These are phyloP conservation scores for Pyrrhoderma noxium DNA, from an alignment of 1,284 basidiomycete genomes.

Conservation along the genomic window DNA sequence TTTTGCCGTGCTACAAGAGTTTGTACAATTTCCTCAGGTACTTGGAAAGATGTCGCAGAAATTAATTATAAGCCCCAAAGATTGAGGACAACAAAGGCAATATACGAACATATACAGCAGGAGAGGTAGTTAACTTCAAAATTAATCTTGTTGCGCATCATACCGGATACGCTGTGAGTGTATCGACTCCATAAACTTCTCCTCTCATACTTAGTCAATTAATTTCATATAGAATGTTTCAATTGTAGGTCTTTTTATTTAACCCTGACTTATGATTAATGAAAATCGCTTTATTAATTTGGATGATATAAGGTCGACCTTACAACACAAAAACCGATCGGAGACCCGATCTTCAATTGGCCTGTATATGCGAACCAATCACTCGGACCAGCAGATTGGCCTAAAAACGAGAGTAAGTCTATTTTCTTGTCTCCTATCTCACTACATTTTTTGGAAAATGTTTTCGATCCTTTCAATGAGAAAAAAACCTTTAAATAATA, in stretches of 20 bases:
- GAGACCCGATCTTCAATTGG: constrained; percentile 30
- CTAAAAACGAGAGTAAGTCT: constrained; percentile 31
- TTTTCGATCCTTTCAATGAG: not conserved
- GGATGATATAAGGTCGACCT: constrained; percentile 26
- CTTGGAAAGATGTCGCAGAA: not conserved
- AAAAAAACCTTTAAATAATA: not conserved
- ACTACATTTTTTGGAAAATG: not conserved
- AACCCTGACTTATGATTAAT: too few relatives aligned
- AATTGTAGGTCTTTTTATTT: not conserved
- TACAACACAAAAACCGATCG: constrained; percentile 26
- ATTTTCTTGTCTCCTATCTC: not conserved
- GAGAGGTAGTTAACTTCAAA: constrained; percentile 28
- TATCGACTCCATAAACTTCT: not conserved
- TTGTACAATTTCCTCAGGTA: constrained; percentile 2
- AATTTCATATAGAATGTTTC: not conserved
- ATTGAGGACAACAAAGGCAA: constrained; percentile 29
- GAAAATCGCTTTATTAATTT: constrained; percentile 21
- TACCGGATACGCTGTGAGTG: constrained; percentile 31
- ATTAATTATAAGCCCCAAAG: constrained; percentile 19
- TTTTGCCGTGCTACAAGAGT: constrained; percentile 32
- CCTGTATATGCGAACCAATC: constrained; percentile 30
- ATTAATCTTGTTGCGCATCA: constrained; percentile 31
- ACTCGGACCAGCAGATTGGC: constrained; percentile 28
- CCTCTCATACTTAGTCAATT: too few relatives aligned
- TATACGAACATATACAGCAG: constrained; percentile 26